Percentiles rank a stretch among this genome's conserved stretches.
phyloP scores from a whole-genome alignment of 108 stramenopile genomes.

The Seminavis robusta region DNA sequence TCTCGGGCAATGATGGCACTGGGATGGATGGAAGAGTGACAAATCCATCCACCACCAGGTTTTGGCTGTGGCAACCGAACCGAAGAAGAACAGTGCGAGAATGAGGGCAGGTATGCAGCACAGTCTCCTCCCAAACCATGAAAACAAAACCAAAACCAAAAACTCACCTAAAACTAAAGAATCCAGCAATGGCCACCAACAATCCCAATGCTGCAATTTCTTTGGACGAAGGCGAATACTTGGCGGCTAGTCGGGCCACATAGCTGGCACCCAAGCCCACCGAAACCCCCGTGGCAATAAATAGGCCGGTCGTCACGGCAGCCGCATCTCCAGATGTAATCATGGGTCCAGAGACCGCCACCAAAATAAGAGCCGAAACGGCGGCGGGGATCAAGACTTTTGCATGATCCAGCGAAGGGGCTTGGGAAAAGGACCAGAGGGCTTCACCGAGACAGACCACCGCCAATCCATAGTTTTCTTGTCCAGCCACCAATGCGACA shows the following conservation, averaged over 20 bases:
- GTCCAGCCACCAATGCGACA: conserved; percentile 76
- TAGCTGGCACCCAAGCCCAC: conserved; percentile 66
- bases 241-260: conserved; percentile 57
- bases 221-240: conserved; percentile 73
- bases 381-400: conserved; percentile 67
- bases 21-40: conserved; percentile 47
- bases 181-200: conserved; percentile 79
- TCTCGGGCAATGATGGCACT: conserved; percentile 17
- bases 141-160: no score
- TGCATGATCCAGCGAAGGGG: conserved; percentile 67
- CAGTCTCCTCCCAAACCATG: no score
- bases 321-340: conserved; percentile 70
- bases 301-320: conserved; percentile 60
- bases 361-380: conserved; percentile 61
- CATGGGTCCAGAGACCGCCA: conserved; percentile 73
- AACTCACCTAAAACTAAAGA: conserved; percentile 80
- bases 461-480: conserved; percentile 86
- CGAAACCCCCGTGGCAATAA: conserved; percentile 67
- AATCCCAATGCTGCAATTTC: conserved; percentile 81
- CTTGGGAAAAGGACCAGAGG: conserved; percentile 74
- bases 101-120: no score
- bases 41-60: conserved; percentile 84
- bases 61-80: no score
- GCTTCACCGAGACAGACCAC: conserved; percentile 78
- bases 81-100: no score